Evolutionary conservation across 2,329 filamentous ascomycete genomes (phyloP), one percentile per base, ranked within the genome.

Genomic region (Simplicillium aogashimaense): DNA sequence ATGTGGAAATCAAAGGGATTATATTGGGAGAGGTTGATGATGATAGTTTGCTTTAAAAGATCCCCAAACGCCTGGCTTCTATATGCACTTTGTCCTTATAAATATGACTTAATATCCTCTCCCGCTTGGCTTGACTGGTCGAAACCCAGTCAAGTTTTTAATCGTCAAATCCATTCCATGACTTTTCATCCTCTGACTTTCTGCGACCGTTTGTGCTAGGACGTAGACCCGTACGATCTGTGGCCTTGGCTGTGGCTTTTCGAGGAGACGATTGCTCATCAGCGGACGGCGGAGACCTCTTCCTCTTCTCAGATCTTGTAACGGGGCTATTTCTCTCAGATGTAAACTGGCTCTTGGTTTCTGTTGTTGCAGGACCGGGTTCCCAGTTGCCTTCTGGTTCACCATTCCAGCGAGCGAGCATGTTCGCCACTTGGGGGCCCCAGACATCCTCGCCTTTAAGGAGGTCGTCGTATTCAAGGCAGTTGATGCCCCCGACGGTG

Each of bases 381-480:
- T 32, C 42, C 50, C 49, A 54, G 36, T 52, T 46, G 34, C 49
- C 48, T 35, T 53, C 50, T 29, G 56, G 50, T 40, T 60, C 52
- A 17, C 50, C 55, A 38, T 59, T 60, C 70, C 70, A 73, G 30
- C 57, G 58, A 14, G 56, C 53, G 4, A 73, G 55, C 64, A 71
- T 68, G 29, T 59, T 50, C 37, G 54, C 51, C 6, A 97, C 70
- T 57, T 87, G 75, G 0, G 86, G 84, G 1, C 76, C 86, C 89
- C 90, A 97, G 8, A 85, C 76, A 1, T 79, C 73, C 58, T 94
- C 86, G 2, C 85, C 87, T 48, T 81, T 75, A 42, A 71, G 71
- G 4, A 95, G 63, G 47, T 94, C 86, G 10, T 76, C 68, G 55
- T 84, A 94, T 50, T 92, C 83, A 15, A 95, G 60, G 39, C 87